Evolutionary conservation across 2,329 filamentous ascomycete genomes (phyloP), one percentile per base, ranked within the genome.

Genomic region (Calonectria pauciramosa): DNA sequence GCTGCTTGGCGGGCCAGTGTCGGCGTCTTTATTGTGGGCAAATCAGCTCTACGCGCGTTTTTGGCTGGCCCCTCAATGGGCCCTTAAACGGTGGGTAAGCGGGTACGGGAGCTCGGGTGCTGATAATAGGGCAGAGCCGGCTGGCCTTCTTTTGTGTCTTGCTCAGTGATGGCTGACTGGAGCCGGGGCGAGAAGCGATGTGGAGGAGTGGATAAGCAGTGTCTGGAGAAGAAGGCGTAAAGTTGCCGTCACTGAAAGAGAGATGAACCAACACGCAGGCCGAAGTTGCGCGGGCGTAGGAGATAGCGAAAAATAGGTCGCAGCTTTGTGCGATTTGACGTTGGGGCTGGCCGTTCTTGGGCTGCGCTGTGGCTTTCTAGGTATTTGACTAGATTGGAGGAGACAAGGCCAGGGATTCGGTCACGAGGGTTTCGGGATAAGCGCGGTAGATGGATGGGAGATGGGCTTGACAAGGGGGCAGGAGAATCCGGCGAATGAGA

Each of bases 1-100:
- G 41, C 41, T 65, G 60, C 44, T 70, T 70, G 41, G 68, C 68
- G 68, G 56, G 56, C 56, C 38, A 44, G 68, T 64, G 59, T 71
- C 68, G 68, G 68, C 41, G 51, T 38, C 47, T 66, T 54, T 65
- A 47, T 71, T 36, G 59, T 65, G 60, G 68, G 23, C 47, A 71
- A 71, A 64, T 66, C 59, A 66, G 68, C 68, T 47, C 49, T 56
- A 41, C 49, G 47, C 60, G 23, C 36, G 23, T 54, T 65, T 49
- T 32, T 28, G 47, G 28, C 60, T 47, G n/a, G 56, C 23, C 56
- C 56, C 32, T 49, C 44, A 52, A 52, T 36, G 68, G 56, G 18
- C 54, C 44, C 44, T 41, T n/a, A 36, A 26, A 56, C 34, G 65
- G 49, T 56, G 49, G 34, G 65, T 56, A 30, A 30, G 54, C 68